Conservation (phyloP, 768 basidiomycete genomes). For the Boletus reticulatus region DNA sequence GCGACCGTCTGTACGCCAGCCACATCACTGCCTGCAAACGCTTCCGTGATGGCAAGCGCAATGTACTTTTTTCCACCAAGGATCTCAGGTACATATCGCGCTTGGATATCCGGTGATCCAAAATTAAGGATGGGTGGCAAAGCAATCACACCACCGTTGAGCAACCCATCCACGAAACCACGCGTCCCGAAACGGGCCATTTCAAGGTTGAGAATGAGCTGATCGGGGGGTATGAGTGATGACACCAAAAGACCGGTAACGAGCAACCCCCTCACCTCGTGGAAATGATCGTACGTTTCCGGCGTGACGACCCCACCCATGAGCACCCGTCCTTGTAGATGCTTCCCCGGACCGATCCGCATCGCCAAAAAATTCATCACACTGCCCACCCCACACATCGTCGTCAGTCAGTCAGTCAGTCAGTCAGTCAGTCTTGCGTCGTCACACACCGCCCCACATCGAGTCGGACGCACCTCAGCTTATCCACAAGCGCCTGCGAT, state of each 20-base stretch:
- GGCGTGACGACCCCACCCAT: constrained; percentile 80
- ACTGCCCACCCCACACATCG: constrained; percentile 34
- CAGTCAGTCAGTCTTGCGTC: neutral
- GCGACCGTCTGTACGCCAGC: constrained; percentile 84
- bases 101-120: constrained; percentile 70
- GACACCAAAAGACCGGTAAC: too few relatives aligned
- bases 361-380: constrained; percentile 63
- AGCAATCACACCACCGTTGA: constrained; percentile 82
- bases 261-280: constrained; percentile 52
- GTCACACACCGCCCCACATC: too few relatives aligned
- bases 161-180: constrained; percentile 84
- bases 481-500: constrained; percentile 80
- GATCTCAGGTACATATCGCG: constrained; percentile 70
- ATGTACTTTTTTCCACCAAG: constrained; percentile 81
- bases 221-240: constrained; percentile 1
- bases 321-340: constrained; percentile 76
- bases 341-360: constrained; percentile 78
- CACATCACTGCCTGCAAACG: constrained; percentile 89
- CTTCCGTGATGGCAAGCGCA: constrained; percentile 89
- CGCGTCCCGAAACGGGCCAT: constrained; percentile 80
- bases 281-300: constrained; percentile 92
- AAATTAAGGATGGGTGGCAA: constrained; percentile 89
- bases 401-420: neutral
- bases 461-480: constrained; percentile 60
- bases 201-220: constrained; percentile 82